Evolutionary conservation across 768 basidiomycete species (phyloP).

Genomic region (Sporobolomyces pararoseus): DNA sequence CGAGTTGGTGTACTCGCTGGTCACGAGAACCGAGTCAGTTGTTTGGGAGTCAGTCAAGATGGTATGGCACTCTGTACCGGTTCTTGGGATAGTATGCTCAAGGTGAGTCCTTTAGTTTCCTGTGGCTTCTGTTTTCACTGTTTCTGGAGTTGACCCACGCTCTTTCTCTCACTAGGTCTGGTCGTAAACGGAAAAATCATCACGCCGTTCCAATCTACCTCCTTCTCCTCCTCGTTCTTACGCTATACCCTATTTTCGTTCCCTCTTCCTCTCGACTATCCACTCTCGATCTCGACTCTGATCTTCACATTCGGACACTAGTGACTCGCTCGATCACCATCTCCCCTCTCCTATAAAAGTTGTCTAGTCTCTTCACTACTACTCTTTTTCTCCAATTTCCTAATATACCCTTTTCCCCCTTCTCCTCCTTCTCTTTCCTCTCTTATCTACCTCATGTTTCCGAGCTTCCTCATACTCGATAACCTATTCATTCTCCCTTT

Average conservation of each 20-base stretch:
- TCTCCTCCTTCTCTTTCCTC: not conserved
- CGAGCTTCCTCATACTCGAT: not conserved
- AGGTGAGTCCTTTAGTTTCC: conserved; percentile 34
- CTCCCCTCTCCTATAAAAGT: not conserved
- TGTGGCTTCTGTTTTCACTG: too few species aligned
- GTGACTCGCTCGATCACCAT: not conserved
- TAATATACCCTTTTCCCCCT: too few species aligned
- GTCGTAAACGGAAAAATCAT: not conserved
- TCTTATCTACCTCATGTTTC: not conserved
- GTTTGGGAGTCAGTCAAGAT: conserved; percentile 89
- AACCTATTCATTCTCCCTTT: not conserved
- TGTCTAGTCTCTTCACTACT: not conserved
- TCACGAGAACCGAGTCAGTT: conserved; percentile 96
- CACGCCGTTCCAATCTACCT: not conserved
- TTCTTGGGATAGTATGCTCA: conserved; percentile 80
- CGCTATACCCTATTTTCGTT: conserved; percentile 11
- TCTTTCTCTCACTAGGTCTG: not conserved
- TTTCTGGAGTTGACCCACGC: too few species aligned
- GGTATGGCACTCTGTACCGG: conserved; percentile 99
- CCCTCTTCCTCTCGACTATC: not conserved
- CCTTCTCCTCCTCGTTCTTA: not conserved
- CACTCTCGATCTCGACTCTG: not conserved
- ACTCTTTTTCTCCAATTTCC: not conserved
- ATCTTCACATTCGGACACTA: not conserved
- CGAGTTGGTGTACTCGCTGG: conserved; percentile 95